These are phyloP conservation scores for Thinopyrum elongatum DNA, from an alignment of 176 grass and related monocot species.

Conservation along the genomic window DNA sequence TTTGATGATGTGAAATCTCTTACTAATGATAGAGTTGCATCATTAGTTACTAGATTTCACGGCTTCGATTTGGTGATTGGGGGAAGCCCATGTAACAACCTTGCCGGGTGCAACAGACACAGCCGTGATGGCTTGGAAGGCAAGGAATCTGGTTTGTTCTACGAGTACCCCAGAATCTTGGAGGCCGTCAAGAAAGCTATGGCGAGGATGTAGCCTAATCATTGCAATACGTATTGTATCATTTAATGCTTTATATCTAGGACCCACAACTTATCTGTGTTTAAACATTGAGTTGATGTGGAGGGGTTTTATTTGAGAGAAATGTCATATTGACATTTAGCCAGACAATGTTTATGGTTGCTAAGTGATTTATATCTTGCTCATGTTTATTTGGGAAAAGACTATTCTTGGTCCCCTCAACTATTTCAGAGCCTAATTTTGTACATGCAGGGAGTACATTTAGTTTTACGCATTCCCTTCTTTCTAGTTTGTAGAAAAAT, in stretches of 20 bases:
- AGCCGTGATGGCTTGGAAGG: conserved; percentile 27
- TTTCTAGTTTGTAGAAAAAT: too few species aligned
- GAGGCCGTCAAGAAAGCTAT: conserved; percentile 41
- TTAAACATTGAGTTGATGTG: background rate
- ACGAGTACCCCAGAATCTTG: conserved; percentile 63
- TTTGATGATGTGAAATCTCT: conserved; percentile 49
- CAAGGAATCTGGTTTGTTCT: conserved; percentile 63
- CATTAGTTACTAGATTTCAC: conserved; percentile 37
- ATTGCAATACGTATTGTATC: background rate
- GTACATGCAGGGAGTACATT: too few species aligned
- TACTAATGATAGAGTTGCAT: conserved; percentile 16
- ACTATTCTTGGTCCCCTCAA: too few species aligned
- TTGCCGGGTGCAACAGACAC: conserved; percentile 65
- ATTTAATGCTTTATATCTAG: background rate
- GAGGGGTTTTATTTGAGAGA: background rate
- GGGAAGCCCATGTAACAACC: conserved; percentile 78
- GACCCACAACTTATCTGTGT: background rate
- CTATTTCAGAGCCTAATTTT: too few species aligned
- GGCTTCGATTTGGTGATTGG: conserved; percentile 76
- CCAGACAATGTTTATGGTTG: too few species aligned
- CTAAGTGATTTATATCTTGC: too few species aligned
- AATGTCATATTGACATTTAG: too few species aligned
- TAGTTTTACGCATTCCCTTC: too few species aligned
- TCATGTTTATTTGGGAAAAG: too few species aligned
- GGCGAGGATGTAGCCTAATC: conserved; percentile 15